Percentiles rank a stretch among this genome's conserved stretches.
These are phyloP conservation scores for Blastobotrys arbuscula DNA, from an alignment of 1,139 yeast species.

Conservation along the genomic window DNA sequence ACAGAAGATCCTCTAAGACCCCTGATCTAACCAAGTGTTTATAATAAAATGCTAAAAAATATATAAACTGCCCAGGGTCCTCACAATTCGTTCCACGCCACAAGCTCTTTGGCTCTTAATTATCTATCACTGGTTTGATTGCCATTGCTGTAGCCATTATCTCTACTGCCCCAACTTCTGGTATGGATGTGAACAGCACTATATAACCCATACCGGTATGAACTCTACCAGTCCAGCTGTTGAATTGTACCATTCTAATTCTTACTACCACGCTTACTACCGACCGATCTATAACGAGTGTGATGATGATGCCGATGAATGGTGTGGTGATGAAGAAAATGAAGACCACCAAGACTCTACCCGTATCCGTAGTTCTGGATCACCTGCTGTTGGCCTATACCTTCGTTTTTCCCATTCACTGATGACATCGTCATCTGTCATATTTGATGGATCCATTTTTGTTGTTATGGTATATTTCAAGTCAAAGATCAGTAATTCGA, in stretches of 20 bases:
- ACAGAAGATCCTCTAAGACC: no score
- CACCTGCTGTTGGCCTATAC: slow-evolving; percentile 27
- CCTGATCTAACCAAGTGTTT: no score
- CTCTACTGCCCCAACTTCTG: slow-evolving; percentile 2
- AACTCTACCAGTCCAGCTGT: background rate
- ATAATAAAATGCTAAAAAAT: no score
- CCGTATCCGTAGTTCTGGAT: slow-evolving; percentile 52
- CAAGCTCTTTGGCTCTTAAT: no score
- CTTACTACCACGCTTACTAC: background rate
- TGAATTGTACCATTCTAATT: background rate
- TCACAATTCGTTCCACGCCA: no score
- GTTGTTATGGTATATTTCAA: background rate
- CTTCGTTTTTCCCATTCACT: slow-evolving; percentile 11
- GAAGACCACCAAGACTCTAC: background rate
- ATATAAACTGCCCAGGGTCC: no score
- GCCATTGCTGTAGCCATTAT: slow-evolving; percentile 1
- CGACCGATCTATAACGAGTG: background rate
- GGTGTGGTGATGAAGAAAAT: background rate
- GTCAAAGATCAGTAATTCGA: no score
- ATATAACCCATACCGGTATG: background rate
- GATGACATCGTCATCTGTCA: slow-evolving; percentile 3
- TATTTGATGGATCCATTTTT: slow-evolving; percentile 1
- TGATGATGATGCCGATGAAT: background rate
- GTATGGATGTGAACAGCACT: background rate
- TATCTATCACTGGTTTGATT: background rate